Evolutionary conservation across 2,329 filamentous ascomycete genomes (phyloP).

Genomic region (Pseudovirgaria hyperparasitica): DNA sequence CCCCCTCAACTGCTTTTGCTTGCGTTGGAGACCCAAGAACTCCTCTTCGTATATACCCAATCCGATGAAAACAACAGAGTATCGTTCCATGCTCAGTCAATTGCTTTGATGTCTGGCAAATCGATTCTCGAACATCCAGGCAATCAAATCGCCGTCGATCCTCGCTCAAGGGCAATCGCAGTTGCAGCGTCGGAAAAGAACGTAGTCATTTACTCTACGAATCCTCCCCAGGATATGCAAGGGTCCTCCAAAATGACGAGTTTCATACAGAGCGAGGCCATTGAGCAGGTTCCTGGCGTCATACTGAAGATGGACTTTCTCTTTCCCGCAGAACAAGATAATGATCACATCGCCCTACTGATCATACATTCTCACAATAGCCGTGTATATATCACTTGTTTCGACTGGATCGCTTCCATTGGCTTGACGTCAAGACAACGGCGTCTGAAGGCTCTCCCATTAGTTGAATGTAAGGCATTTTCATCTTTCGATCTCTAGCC

Average conservation of each 20-base stretch:
- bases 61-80: conserved; percentile 28
- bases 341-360: conserved; percentile 63
- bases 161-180: conserved; percentile 50
- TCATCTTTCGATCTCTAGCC: not conserved
- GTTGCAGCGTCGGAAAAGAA: conserved; percentile 57
- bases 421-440: conserved; percentile 17
- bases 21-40: conserved; percentile 57
- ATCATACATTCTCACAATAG: conserved; percentile 39
- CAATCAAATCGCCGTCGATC: conserved; percentile 64
- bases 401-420: conserved; percentile 40
- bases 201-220: conserved; percentile 61
- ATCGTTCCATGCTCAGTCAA: conserved; percentile 48
- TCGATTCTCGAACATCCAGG: conserved; percentile 43
- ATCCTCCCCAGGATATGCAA: conserved; percentile 43
- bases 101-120: conserved; percentile 45
- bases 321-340: conserved; percentile 52
- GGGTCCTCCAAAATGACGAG: conserved; percentile 29
- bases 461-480: not conserved
- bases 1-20: conserved; percentile 76
- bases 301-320: conserved; percentile 84
- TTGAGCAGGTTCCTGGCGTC: conserved; percentile 47
- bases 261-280: conserved; percentile 45
- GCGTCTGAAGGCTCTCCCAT: conserved; percentile 1
- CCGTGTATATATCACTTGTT: conserved; percentile 35
- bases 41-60: conserved; percentile 64